Evolutionary conservation across 1,284 basidiomycete species (phyloP).

Genomic region (Rhodotorula sp.): DNA sequence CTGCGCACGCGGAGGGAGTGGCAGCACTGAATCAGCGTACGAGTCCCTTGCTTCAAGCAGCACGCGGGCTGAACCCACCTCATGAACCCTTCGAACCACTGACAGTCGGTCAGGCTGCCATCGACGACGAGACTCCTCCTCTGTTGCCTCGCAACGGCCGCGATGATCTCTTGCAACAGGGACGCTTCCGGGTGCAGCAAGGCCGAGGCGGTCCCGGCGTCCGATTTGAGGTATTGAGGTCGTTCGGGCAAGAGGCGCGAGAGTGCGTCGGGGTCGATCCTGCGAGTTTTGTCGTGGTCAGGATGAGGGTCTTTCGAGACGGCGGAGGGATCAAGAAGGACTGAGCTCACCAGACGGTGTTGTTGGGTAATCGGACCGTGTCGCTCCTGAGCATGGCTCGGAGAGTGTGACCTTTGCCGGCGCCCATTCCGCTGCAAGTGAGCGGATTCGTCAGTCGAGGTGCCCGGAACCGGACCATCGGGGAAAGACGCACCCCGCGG

Average conservation of each 20-base stretch:
- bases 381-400: conserved; percentile 33
- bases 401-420: conserved; percentile 44
- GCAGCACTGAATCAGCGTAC: not conserved
- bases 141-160: conserved; percentile 32
- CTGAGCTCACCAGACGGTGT: conserved; percentile 42
- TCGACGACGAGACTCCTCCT: conserved; percentile 41
- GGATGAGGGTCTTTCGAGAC: no score
- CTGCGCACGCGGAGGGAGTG: not conserved
- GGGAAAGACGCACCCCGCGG: conserved; percentile 31
- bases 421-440: conserved; percentile 45
- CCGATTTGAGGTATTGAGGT: conserved; percentile 37
- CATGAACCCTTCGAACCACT: conserved; percentile 43
- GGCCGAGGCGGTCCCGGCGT: conserved; percentile 29
- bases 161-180: conserved; percentile 43
- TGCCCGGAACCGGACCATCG: no score
- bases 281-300: not conserved
- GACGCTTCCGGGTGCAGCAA: conserved; percentile 43
- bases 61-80: not conserved
- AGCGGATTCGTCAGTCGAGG: no score
- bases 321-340: no score
- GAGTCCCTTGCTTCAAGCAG: no score
- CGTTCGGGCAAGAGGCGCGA: conserved; percentile 43
- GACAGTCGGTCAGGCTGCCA: conserved; percentile 43
- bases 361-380: conserved; percentile 33
- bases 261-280: conserved; percentile 45